These are phyloP conservation scores for Furcasterigmium sp. DNA, from an alignment of 2,329 filamentous ascomycete species.

Conservation along the genomic window DNA sequence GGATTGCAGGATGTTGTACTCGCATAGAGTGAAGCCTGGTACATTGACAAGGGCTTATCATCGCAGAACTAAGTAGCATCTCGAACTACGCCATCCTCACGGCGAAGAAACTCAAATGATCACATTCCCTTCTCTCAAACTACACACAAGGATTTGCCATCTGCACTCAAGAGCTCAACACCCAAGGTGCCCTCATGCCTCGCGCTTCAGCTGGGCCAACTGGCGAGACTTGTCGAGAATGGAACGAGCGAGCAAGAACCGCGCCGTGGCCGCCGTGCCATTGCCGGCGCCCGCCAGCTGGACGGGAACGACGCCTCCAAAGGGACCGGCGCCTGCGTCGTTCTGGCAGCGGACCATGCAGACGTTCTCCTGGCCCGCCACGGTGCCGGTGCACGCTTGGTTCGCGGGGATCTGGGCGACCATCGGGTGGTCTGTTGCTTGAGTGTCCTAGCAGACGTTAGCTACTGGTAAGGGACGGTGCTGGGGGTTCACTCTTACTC, in stretches of 20 bases:
- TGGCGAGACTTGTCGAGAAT: slow-evolving; percentile 2
- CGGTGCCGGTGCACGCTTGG: slow-evolving; percentile 49
- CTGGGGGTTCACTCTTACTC: slow-evolving; percentile 17
- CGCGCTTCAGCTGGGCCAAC: background rate
- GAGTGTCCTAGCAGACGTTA: slow-evolving; percentile 22
- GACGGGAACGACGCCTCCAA: slow-evolving; percentile 37
- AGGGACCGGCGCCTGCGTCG: slow-evolving; percentile 49
- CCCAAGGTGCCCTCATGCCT: too few species aligned
- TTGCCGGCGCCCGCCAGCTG: slow-evolving; percentile 9
- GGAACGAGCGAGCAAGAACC: slow-evolving; percentile 9
- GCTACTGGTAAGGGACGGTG: background rate
- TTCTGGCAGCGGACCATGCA: slow-evolving; percentile 57
- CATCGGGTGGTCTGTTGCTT: slow-evolving; percentile 37
- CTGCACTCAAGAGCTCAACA: too few species aligned
- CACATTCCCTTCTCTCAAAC: too few species aligned
- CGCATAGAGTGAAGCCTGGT: too few species aligned
- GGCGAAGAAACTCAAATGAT: too few species aligned
- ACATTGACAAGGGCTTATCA: too few species aligned
- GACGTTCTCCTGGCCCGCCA: slow-evolving; percentile 48
- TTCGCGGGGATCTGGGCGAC: slow-evolving; percentile 44
- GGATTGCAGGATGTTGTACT: background rate
- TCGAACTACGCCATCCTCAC: too few species aligned
- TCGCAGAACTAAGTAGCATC: too few species aligned
- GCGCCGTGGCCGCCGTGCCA: slow-evolving; percentile 8
- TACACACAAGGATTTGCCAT: too few species aligned